Evolutionary conservation across 2,329 filamentous ascomycete genomes (phyloP), one percentile per base, ranked within the genome.

Genomic region (Diaporthe longicolla): DNA sequence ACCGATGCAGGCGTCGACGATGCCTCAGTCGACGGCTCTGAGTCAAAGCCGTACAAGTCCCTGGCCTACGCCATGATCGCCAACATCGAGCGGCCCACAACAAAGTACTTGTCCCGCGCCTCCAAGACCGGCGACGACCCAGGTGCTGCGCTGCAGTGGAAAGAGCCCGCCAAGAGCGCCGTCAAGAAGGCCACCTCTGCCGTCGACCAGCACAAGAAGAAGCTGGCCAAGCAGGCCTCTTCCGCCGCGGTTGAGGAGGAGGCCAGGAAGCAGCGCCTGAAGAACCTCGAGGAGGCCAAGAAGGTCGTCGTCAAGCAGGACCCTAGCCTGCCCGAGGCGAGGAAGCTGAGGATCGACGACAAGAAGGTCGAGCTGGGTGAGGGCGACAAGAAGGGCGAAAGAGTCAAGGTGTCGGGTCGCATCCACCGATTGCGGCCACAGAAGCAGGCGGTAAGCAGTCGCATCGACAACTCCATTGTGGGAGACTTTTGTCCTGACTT

Each of bases 101-200:
- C 87, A 58, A 87, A 89, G 75, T 97, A 94, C 83, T 87, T 93
- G 76, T 91, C 89, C 63, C 91, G 93, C 81, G 93, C 93, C 78
- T 93, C 91, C 40, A 86, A 89, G 75, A 92, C 90, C 65, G 91
- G 89, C 35, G 91, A 91, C 76, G 93, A 94, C 79, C 88, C 89
- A 76, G 87, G 88, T 71, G 88, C 88, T 71, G 89, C 90, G 77
- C 84, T 92, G 77, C 89, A 91, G 78, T 98, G 93, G 93, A 96
- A 95, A 85, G 92, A 93, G 72, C 93, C 91, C 26, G 92, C 93
- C 75, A 97, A 97, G 87, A 93, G 93, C 75, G 94, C 94, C 29
- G 83, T 95, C 81, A 98, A 97, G 88, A 97, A 97, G 85, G 93
- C 93, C 5, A 90, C 91, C 85, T 92, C 91, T 82, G 91, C 91